Base-by-base conservation (phyloP, 169 alveolate species). In the Plasmodium coatneyi region DNA sequence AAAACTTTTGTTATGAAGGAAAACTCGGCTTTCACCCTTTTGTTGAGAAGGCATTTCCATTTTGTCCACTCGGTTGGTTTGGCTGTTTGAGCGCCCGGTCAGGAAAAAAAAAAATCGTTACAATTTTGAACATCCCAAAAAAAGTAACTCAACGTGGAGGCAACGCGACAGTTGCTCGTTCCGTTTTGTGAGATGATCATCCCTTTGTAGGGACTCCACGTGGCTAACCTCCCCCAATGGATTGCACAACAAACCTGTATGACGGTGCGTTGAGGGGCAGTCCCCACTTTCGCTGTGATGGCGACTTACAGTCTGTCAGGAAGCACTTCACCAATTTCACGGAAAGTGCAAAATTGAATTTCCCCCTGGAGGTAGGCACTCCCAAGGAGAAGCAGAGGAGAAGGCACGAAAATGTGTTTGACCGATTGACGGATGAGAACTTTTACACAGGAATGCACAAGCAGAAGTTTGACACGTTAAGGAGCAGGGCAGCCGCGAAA, bases 381-480 rank as follows among this genome's bases (percentile, higher is more conserved):
- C 56, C 80, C 46, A 49, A 32, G 43, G 25, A 36, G 71, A 28
- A 71, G 30, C 25, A 78, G 80, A 76, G 46, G 80, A 82, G 49
- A 81, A 16, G 54, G 5, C 60, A 56, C 46, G 28, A 30, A 76
- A 92, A 80, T 49, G 98, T 97, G 19, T 96, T 97, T 83, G 98
- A 96, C 41, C 78, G 98, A 39, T 95, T 97, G 71, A 97, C 98
- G 39, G 98, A 97, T 84, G 90, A 79, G 30, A 60, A 95, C 22
- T 96, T 94, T 86, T 97, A 93, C 95, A 96, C 98, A 49, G 98
- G 97, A 28, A 86, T 92, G 5, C 99, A 98, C 71, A 95, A 96
- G 82, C 96, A 97, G 14, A 93, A 98, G 9, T 98, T 98, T 72
- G 99, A 97, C 56, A 98, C 97, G 80, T 92, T 94, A 74, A 98